Evolutionary conservation across 352 stramenopile species (phyloP), one percentile per base, ranked within the genome.

Genomic region (Globisporangium yorkense): DNA sequence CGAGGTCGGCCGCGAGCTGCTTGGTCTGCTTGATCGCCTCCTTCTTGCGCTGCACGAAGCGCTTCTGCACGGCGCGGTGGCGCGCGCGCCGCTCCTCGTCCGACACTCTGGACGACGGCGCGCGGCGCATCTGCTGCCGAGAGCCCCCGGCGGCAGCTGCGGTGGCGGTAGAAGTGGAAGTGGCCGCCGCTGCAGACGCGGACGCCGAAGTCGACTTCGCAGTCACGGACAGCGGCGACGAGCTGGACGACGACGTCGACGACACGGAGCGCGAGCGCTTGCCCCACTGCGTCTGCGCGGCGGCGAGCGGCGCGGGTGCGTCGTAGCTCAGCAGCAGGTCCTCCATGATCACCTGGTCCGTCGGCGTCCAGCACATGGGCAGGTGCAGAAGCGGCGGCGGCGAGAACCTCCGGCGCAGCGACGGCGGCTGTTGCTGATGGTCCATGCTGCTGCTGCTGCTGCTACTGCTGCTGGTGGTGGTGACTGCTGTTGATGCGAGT

Each of bases 21-120:
- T 78, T 77, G 0, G 67, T 72, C 27, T 71, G 71, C 18, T 62
- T 41, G 58, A 72, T 66, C 59, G 76, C 63, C 16, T 68, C 72
- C 58, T 82, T 85, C 50, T 82, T 85, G 15, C 75, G 75, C 57
- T 80, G 75, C 39, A 85, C 71, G 44, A 85, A 85, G 24, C 75
- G 65, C 24, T 71, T 63, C 45, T 85, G 75, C 29, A 80, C 72
- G 9, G 65, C 75, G 51, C 72, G 70, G 57, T 85, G 75, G 21
- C 74, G 67, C 41, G 70, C 72, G 43, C 72, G 64, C 33, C 74
- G 65, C 37, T 84, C 72, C 52, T 84, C 67, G 31, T 80, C 70
- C 10, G 59, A 46, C 3, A 59, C 58, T 55, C 47, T 62, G 12
- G 6, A 27, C 16, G 48, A 21, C 16, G 46, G 48, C 21, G 39